phyloP scores from a whole-genome alignment of 371 early-diverging fungal species.

The Mortierella sp. region DNA sequence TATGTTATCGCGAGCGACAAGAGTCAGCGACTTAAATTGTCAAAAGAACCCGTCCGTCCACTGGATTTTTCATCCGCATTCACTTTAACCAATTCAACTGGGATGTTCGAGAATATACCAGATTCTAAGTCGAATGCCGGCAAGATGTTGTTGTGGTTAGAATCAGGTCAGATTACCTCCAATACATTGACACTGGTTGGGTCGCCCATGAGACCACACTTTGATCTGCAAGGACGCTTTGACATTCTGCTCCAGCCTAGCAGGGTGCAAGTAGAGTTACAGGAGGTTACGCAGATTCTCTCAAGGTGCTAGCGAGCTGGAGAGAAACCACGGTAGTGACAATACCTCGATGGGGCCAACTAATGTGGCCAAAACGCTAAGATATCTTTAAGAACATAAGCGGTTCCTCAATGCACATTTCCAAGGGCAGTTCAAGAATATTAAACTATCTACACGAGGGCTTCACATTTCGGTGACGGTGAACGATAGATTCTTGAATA shows the following conservation, averaged over 20 bases:
- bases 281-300: neutral
- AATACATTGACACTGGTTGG: slow-evolving; percentile 36
- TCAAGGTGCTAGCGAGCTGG: neutral
- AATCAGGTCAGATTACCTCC: slow-evolving; percentile 26
- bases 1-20: neutral
- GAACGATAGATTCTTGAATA: slow-evolving; percentile 41
- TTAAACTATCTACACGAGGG: neutral
- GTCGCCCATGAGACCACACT: slow-evolving; percentile 30
- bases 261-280: neutral
- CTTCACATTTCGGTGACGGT: slow-evolving; percentile 38
- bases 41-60: neutral
- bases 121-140: neutral
- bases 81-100: neutral
- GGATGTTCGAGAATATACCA: neutral
- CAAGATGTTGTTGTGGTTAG: neutral
- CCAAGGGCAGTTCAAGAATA: neutral
- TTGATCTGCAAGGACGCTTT: neutral
- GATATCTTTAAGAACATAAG: neutral
- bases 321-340: neutral
- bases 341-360: neutral
- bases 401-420: neutral
- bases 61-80: slow-evolving; percentile 5
- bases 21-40: neutral
- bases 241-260: neutral
- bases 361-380: slow-evolving; percentile 19